phyloP scores from a whole-genome alignment of 2,329 filamentous ascomycete species.

The Cladosporium sp. region DNA sequence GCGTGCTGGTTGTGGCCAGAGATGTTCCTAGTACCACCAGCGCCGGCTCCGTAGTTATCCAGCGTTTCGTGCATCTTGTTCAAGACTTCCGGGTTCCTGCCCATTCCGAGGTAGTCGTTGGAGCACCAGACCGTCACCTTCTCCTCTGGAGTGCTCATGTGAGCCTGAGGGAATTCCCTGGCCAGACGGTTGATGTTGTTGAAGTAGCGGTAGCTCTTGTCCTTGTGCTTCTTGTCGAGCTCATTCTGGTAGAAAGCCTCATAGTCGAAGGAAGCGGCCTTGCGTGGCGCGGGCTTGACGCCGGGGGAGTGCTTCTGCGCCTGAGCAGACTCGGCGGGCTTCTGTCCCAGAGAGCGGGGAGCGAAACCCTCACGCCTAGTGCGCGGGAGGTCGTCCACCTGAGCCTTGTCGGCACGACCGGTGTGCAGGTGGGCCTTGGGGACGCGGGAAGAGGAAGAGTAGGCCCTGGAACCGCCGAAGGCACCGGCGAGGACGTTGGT shows the following conservation, averaged over 20 bases:
- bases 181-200: conserved; percentile 99
- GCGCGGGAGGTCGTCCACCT: conserved; percentile 46
- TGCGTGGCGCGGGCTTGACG: conserved; percentile 46
- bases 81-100: conserved; percentile 80
- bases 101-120: conserved; percentile 99
- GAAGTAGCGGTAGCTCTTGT: conserved; percentile 99
- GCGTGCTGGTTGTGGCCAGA: conserved; percentile 97
- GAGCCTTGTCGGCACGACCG: conserved; percentile 10
- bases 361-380: conserved; percentile 14
- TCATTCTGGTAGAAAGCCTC: conserved; percentile 83
- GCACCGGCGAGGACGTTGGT: conserved; percentile 45
- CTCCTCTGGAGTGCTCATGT: conserved; percentile 79
- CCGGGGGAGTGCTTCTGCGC: conserved; percentile 29
- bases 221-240: conserved; percentile 97
- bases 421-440: conserved; percentile 68
- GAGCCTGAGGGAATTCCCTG: conserved; percentile 91
- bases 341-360: conserved; percentile 6
- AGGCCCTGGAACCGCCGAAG: conserved; percentile 47
- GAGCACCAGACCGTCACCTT: conserved; percentile 98
- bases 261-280: conserved; percentile 73
- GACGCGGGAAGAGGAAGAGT: conserved; percentile 80
- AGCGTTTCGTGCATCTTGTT: conserved; percentile 91
- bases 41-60: conserved; percentile 90
- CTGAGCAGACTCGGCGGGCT: conserved; percentile 17
- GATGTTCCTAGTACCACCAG: conserved; percentile 94